These are phyloP conservation scores for Acephala macrosclerotiorum DNA, from an alignment of 2,329 filamentous ascomycete genomes.

Conservation along the genomic window DNA sequence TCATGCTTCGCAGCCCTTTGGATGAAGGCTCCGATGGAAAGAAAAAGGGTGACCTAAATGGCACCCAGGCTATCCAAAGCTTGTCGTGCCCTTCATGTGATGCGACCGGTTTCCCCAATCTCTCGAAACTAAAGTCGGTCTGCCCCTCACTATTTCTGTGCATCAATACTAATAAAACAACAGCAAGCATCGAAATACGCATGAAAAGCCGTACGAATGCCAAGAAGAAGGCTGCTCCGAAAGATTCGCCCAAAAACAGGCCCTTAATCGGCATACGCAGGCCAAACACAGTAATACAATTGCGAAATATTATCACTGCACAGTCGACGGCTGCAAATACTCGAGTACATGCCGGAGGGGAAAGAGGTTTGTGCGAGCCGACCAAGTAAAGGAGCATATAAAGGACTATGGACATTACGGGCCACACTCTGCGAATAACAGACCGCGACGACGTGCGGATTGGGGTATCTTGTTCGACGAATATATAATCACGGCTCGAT, in stretches of 20 bases:
- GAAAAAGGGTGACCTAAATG: background rate
- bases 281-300: slow-evolving; percentile 10
- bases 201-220: slow-evolving; percentile 16
- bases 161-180: slow-evolving; percentile 9
- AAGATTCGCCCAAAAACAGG: background rate
- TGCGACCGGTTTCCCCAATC: background rate
- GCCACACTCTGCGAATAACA: slow-evolving; percentile 23
- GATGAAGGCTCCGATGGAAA: background rate
- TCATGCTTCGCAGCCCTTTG: background rate
- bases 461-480: background rate
- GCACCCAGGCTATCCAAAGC: background rate
- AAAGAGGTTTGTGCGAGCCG: slow-evolving; percentile 20
- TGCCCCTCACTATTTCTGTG: background rate
- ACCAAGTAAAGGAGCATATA: slow-evolving; percentile 29
- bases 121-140: slow-evolving; percentile 15
- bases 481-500: slow-evolving; percentile 3
- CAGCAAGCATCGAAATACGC: slow-evolving; percentile 24
- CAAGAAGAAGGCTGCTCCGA: slow-evolving; percentile 18
- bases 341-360: slow-evolving; percentile 15
- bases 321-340: slow-evolving; percentile 27
- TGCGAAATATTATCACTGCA: slow-evolving; percentile 27
- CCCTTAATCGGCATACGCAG: slow-evolving; percentile 2
- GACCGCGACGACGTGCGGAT: slow-evolving; percentile 6
- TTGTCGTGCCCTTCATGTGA: slow-evolving; percentile 18
- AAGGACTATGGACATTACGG: slow-evolving; percentile 29